These are phyloP conservation scores for Pestalotiopsis fici DNA, from an alignment of 2,329 filamentous ascomycete species.

Conservation along the genomic window DNA sequence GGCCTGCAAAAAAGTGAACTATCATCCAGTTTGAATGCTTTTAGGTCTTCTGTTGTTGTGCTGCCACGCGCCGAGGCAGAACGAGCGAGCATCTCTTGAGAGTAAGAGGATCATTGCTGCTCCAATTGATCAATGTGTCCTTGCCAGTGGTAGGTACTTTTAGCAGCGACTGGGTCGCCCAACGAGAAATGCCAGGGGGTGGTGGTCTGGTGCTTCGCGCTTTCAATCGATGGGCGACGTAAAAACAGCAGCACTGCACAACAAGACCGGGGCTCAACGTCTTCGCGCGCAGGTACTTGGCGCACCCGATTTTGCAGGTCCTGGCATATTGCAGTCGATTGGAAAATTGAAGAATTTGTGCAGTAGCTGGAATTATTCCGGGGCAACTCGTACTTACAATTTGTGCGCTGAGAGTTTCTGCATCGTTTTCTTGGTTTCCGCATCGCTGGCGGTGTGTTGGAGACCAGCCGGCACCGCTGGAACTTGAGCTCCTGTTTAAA, in stretches of 20 bases:
- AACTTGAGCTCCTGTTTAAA: constrained; percentile 6
- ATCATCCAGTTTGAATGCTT: background rate
- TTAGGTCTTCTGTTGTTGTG: no score
- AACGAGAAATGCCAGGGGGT: background rate
- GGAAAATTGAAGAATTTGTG: background rate
- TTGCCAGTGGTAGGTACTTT: background rate
- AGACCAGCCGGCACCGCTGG: background rate
- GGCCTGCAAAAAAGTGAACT: background rate
- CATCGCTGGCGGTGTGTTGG: background rate
- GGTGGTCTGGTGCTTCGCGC: background rate
- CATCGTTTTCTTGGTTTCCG: background rate
- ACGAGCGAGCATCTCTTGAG: no score
- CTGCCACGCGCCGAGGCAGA: no score
- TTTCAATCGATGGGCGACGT: background rate
- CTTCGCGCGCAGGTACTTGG: constrained; percentile 3
- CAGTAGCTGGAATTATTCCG: background rate
- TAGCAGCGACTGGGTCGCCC: background rate
- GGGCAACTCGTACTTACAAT: background rate
- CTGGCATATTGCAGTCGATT: background rate
- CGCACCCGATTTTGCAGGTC: background rate
- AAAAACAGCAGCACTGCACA: constrained; percentile 14
- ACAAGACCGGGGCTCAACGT: constrained; percentile 13
- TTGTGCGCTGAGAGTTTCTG: background rate
- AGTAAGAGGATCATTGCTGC: no score
- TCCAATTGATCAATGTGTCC: no score